A percentile compares a stretch with the other conserved stretches of the same genome.
Conservation (phyloP, 1,284 basidiomycete genomes). For the Afroboletus lepidellus region DNA sequence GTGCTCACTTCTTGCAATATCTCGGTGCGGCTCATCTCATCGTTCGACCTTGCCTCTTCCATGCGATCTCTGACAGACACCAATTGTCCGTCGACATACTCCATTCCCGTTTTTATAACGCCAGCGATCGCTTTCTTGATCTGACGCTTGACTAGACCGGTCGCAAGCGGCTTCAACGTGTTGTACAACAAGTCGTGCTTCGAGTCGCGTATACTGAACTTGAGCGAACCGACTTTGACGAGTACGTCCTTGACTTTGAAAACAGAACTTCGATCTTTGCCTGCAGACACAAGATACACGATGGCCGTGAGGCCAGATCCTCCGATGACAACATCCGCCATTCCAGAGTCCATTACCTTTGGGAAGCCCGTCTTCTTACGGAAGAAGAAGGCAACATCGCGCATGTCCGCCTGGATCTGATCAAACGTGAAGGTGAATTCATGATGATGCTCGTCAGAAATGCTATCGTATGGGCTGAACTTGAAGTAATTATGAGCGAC, state of each 20-base stretch:
- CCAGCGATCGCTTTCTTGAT: constrained; percentile 82
- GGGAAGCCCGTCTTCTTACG: constrained; percentile 76
- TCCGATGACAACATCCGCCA: constrained; percentile 88
- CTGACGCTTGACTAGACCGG: constrained; percentile 85
- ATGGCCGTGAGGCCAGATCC: constrained; percentile 73
- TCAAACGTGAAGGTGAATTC: constrained; percentile 69
- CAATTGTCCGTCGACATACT: constrained; percentile 86
- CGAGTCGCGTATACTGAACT: constrained; percentile 88
- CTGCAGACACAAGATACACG: constrained; percentile 61
- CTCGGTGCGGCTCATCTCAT: constrained; percentile 51
- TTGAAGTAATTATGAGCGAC: constrained; percentile 84
- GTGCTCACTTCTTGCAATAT: constrained; percentile 64
- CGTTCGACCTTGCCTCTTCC: constrained; percentile 61
- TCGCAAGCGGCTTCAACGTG: constrained; percentile 72
- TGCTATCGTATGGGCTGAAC: constrained; percentile 71
- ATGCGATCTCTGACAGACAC: constrained; percentile 76
- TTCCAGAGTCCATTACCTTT: constrained; percentile 84
- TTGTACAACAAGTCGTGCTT: constrained; percentile 94
- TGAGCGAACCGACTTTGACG: constrained; percentile 82
- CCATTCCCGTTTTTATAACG: constrained; percentile 77
- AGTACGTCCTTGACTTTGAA: constrained; percentile 79
- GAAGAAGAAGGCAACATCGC: constrained; percentile 89
- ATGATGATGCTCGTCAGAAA: constrained; percentile 63
- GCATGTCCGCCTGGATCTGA: constrained; percentile 94
- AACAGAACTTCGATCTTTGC: constrained; percentile 65